Evolutionary conservation across 352 stramenopile species (phyloP), one percentile per base, ranked within the genome.

Genomic region (Blastocystis sp.): DNA sequence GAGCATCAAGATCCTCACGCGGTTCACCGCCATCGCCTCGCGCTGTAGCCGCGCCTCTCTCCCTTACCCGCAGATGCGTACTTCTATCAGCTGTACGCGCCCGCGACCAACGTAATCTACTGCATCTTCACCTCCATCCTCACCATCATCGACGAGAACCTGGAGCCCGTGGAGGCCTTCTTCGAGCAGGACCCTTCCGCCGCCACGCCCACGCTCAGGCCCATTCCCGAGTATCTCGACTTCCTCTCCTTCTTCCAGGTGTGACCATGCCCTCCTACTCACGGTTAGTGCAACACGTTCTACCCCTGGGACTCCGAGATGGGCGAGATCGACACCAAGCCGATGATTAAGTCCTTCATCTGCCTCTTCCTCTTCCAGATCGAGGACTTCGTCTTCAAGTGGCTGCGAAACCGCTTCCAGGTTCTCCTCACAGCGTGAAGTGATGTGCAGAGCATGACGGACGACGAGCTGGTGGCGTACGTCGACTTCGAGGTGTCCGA

Each of bases 181-280:
- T 65, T 81, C 14, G 34, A 45, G 52, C 40, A 10, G 2, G 43
- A 66, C 19, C 19, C 52, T 7, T 17, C 21, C 21, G 43, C 59
- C 43, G n/a, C 14, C 19, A 52, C 61, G 21, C 11, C 21, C 9
- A 38, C 42, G 3, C 57, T 38, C 38, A 62, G 10, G 28, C 43
- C 61, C 43, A 64, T 81, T 81, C 70, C 70, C 21, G 70, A 81
- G 43, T 81, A 54, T 38, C n/a, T 81, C 3, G 70, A 81, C 17
- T 81, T 66, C 57, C 34, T 81, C n/a, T 34, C 70, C n/a, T 81
- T 81, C 48, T 81, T 66, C 59, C 70, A 81, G 34, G 70, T 81
- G 3, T 1, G n/a, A 0, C 6, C 59, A 14, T 42, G 11, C 34
- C 1, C 11, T 4, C 45, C 38, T n/a, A 42, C 43, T 81, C 19